Percentiles rank a stretch among this genome's conserved stretches.
These are phyloP conservation scores for Avena insularis DNA, from an alignment of 176 grass and related monocot genomes.

Conservation along the genomic window DNA sequence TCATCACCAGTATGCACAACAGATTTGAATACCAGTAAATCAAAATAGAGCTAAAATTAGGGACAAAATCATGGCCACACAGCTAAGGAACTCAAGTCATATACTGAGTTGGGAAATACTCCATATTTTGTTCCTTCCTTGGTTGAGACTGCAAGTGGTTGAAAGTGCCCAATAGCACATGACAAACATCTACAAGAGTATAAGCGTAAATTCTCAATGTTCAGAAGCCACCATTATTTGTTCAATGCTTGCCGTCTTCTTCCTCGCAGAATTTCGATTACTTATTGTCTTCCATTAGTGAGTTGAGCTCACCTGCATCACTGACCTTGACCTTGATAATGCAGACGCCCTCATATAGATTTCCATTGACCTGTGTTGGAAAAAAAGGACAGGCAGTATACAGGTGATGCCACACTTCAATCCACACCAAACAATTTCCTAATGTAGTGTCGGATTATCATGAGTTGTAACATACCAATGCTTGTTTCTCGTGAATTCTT, in stretches of 20 bases:
- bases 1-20: background rate
- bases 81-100: constrained; percentile 30
- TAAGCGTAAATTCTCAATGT: constrained; percentile 10
- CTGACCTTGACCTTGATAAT: constrained; percentile 93
- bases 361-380: constrained; percentile 59
- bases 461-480: constrained; percentile 54
- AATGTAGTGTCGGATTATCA: background rate
- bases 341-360: constrained; percentile 71
- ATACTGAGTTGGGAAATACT: constrained; percentile 27
- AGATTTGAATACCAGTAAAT: background rate
- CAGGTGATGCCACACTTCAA: background rate
- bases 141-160: background rate
- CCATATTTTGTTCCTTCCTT: background rate
- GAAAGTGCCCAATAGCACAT: constrained; percentile 2
- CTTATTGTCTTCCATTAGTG: constrained; percentile 73
- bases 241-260: constrained; percentile 80
- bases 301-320: constrained; percentile 63
- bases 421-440: constrained; percentile 5
- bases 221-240: constrained; percentile 19
- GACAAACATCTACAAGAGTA: constrained; percentile 13
- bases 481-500: constrained; percentile 58
- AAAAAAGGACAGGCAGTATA: background rate
- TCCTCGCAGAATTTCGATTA: constrained; percentile 88
- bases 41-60: background rate
- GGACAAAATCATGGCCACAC: background rate